phyloP scores from a whole-genome alignment of 441 rosid genomes.

The Gossypium lobatum region DNA sequence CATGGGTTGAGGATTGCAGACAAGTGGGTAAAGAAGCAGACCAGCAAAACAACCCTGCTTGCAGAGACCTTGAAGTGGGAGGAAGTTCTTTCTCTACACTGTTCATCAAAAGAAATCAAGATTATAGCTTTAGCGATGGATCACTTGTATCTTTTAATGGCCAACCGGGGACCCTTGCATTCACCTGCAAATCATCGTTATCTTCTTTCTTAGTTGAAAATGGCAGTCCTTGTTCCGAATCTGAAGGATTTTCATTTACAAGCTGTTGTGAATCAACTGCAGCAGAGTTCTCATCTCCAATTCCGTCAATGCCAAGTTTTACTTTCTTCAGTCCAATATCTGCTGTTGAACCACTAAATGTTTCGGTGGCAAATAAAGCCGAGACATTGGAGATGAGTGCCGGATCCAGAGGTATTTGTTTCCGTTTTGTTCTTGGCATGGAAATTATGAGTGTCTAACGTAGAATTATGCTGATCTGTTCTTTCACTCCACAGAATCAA shows the following conservation, averaged over 20 bases:
- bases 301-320: slow-evolving; percentile 69
- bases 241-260: slow-evolving; percentile 57
- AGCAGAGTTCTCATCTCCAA: slow-evolving; percentile 30
- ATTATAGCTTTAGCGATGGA: slow-evolving; percentile 51
- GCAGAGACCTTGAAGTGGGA: slow-evolving; percentile 33
- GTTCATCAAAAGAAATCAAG: slow-evolving; percentile 36
- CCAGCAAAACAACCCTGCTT: slow-evolving; percentile 24
- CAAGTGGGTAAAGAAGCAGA: slow-evolving; percentile 31
- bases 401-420: slow-evolving; percentile 34
- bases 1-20: slow-evolving; percentile 57
- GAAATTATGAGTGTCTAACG: neutral
- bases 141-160: slow-evolving; percentile 20
- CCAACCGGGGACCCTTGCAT: slow-evolving; percentile 27
- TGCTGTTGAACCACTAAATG: slow-evolving; percentile 19
- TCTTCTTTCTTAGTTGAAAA: slow-evolving; percentile 40
- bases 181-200: slow-evolving; percentile 47
- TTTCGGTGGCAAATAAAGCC: slow-evolving; percentile 9
- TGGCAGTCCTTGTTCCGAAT: slow-evolving; percentile 20
- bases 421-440: slow-evolving; percentile 11
- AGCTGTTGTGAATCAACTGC: slow-evolving; percentile 33
- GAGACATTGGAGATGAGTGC: slow-evolving; percentile 19
- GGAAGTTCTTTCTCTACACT: slow-evolving; percentile 39
- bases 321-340: slow-evolving; percentile 48
- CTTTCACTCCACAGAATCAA: slow-evolving; percentile 30
- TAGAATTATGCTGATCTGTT: neutral